Evolutionary conservation across 148 eudicot species (phyloP).

Genomic region (Arbutus unedo): DNA sequence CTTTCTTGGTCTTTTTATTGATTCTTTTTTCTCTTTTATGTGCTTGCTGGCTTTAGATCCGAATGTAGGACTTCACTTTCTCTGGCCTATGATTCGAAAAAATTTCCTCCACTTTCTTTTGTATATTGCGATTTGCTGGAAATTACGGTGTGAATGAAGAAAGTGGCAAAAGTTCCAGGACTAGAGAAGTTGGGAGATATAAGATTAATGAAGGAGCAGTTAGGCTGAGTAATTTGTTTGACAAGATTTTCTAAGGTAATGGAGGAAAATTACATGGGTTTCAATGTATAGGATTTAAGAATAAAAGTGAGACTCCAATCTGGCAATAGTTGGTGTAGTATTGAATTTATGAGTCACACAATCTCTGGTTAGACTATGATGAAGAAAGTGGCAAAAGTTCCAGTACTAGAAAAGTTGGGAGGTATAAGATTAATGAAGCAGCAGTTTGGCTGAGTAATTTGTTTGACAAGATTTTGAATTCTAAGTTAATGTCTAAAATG

Average conservation of each 20-base stretch:
- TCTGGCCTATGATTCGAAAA: neutral
- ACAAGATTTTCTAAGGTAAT: neutral
- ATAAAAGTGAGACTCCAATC: neutral
- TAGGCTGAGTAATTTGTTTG: neutral
- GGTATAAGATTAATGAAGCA: neutral
- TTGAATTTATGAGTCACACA: neutral
- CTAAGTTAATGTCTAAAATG: neutral
- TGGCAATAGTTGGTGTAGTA: neutral
- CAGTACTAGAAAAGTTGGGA: neutral
- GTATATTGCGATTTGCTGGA: neutral
- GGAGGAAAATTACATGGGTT: neutral
- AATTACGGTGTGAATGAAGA: neutral
- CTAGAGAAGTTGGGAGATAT: neutral
- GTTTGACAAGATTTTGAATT: neutral
- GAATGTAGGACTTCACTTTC: neutral
- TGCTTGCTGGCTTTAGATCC: conserved; percentile 6
- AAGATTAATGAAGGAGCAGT: neutral
- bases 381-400: neutral
- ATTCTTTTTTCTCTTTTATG: neutral
- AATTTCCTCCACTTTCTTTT: neutral
- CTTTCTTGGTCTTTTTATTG: neutral
- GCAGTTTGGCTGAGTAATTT: neutral
- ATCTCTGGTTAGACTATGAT: neutral
- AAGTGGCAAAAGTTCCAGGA: neutral
- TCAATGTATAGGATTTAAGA: neutral